Evolutionary conservation across 805 yeast species (phyloP).

Genomic region (Blastobotrys americana): DNA sequence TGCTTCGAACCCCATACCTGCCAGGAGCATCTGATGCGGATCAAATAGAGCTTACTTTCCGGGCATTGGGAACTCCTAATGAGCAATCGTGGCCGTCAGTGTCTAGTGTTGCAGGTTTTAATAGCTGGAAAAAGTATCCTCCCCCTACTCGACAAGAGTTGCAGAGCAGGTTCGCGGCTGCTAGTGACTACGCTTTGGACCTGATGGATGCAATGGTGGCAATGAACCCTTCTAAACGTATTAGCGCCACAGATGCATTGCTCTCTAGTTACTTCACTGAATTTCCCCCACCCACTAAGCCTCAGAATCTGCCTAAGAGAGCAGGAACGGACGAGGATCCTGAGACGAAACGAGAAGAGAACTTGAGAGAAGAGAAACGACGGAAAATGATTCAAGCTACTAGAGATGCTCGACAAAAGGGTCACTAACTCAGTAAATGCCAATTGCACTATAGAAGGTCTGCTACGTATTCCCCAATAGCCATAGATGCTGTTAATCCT

Average conservation of each 20-base stretch:
- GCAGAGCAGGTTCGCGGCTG: constrained; percentile 80
- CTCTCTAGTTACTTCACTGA: constrained; percentile 63
- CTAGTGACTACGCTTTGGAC: constrained; percentile 76
- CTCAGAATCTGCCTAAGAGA: constrained; percentile 48
- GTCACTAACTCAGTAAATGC: neutral
- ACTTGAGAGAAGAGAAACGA: constrained; percentile 3
- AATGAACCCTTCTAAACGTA: constrained; percentile 71
- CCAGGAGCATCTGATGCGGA: constrained; percentile 90
- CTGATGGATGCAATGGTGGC: constrained; percentile 64
- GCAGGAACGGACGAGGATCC: constrained; percentile 14
- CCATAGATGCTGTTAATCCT: constrained; percentile 76
- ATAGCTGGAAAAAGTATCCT: constrained; percentile 60
- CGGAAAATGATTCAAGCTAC: constrained; percentile 12
- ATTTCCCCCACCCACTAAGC: constrained; percentile 67
- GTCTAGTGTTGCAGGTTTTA: constrained; percentile 64
- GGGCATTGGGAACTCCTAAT: constrained; percentile 94
- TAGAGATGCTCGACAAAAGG: constrained; percentile 8
- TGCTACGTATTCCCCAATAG: constrained; percentile 67
- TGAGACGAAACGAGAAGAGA: neutral
- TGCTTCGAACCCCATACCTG: constrained; percentile 89
- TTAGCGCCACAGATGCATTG: constrained; percentile 57
- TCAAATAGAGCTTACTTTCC: constrained; percentile 87
- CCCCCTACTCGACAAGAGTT: constrained; percentile 75
- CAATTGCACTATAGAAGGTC: constrained; percentile 6
- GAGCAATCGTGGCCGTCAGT: constrained; percentile 90